Conservation (phyloP, 2,329 filamentous ascomycete genomes). For the Orbilia blumenaviensis region DNA sequence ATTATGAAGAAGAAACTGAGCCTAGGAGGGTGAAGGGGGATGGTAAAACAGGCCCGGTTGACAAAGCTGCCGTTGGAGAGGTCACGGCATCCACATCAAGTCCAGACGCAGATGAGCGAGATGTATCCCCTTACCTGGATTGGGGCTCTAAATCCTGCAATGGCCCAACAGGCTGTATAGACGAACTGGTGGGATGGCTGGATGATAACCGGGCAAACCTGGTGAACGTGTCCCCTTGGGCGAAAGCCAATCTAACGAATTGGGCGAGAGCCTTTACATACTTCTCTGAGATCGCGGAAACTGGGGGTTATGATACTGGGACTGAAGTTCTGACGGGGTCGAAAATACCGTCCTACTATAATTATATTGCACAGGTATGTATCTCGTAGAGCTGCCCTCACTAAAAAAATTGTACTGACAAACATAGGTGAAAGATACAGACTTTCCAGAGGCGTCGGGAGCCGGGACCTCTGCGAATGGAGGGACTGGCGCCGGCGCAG, state of each 20-base stretch:
- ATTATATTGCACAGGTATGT: constrained; percentile 30
- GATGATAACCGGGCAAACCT: constrained; percentile 11
- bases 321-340: constrained; percentile 12
- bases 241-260: constrained; percentile 45
- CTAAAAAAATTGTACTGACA: not conserved
- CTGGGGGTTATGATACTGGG: constrained; percentile 23
- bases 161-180: constrained; percentile 21
- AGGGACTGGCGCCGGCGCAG: not conserved
- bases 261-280: constrained; percentile 44
- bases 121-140: not conserved
- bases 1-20: constrained; percentile 6
- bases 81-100: not conserved
- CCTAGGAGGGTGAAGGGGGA: not conserved
- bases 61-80: constrained; percentile 1
- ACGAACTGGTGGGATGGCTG: constrained; percentile 22
- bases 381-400: not conserved
- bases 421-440: constrained; percentile 5
- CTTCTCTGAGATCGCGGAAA: constrained; percentile 36
- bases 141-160: constrained; percentile 16
- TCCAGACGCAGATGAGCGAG: constrained; percentile 2
- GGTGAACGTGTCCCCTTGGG: not conserved
- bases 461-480: not conserved
- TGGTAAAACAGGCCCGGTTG: constrained; percentile 15
- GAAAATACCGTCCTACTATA: constrained; percentile 34
- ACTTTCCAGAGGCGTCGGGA: not conserved